phyloP scores from a whole-genome alignment of 2,329 filamentous ascomycete species.

The Stemphylium vesicarium region DNA sequence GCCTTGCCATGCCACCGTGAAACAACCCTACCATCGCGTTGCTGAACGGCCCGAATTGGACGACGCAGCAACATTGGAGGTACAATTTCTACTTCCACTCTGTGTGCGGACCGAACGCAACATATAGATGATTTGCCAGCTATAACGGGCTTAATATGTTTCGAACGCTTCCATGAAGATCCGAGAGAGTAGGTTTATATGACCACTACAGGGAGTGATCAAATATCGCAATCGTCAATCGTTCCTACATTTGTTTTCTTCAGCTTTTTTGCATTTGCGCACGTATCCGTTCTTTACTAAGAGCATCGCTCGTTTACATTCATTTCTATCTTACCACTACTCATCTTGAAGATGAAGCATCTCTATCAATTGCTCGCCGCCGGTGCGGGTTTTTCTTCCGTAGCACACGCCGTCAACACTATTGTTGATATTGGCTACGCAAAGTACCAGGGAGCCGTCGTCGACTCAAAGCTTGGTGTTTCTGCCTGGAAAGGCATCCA shows the following conservation, averaged over 20 bases:
- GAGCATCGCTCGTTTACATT: background rate
- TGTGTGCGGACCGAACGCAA: background rate
- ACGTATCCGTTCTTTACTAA: background rate
- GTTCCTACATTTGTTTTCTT: background rate
- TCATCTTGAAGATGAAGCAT: slow-evolving; percentile 3
- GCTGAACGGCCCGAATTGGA: slow-evolving; percentile 1
- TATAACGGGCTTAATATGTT: background rate
- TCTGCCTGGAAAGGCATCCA: slow-evolving; percentile 76
- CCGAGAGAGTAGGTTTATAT: background rate
- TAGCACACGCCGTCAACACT: slow-evolving; percentile 39
- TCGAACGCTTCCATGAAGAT: background rate
- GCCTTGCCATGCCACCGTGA: background rate
- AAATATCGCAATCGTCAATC: background rate
- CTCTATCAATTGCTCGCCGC: slow-evolving; percentile 1
- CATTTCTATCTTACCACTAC: background rate
- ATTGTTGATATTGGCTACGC: slow-evolving; percentile 69
- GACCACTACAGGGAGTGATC: background rate
- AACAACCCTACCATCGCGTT: background rate
- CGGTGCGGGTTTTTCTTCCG: slow-evolving; percentile 1
- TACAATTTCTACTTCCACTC: background rate
- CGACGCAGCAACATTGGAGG: background rate
- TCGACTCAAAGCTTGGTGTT: slow-evolving; percentile 58
- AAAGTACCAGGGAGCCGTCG: slow-evolving; percentile 64
- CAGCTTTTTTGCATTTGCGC: background rate
- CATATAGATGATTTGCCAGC: background rate